Evolutionary conservation across 163 green algal genomes (phyloP), one percentile per base, ranked within the genome.

Genomic region (Chlorella variabilis): DNA sequence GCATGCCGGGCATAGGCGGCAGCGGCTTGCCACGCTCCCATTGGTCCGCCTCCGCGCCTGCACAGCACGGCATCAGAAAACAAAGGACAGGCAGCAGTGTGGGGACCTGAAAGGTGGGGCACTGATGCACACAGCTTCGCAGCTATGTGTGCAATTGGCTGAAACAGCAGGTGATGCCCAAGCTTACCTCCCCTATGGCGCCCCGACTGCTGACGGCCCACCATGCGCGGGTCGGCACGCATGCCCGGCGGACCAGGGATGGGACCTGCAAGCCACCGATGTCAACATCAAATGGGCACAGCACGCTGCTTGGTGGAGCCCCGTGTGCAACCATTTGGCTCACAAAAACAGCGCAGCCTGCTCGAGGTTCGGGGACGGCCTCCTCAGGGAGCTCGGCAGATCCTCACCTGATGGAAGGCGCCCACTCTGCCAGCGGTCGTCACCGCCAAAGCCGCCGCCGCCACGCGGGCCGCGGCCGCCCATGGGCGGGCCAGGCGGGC

Each of bases 11-110:
- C 73, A 82, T 87, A 49, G 68, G 85, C 34, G 86, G 84, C 42
- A 91, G 75, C 41, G 83, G 59, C 58, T 84, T 69, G 74, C 88
- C 88, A 25, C 89, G 80, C 80, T 83, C 73, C 86, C 90, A 93
- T 25, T 81, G 76, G 65, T 89, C 90, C 27, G 41, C 79, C 34
- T 93, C 89, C 17, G 63, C 69, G 59, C 87, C 84, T 58, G 51
- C 38, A 48, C 51, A 29, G 54, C 54, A 29, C 54, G 23, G 45
- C 6, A 15, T 54, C 18, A 62, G 9, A 5, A 5, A n/a, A 15
- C 15, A 62, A 15, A 27, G 23, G 23, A 9, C 9, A 9, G 54
- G 15, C 54, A 62, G 54, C 54, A 62, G 15, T 25, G 23, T n/a
- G 54, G 25, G 54, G 54, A n/a, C n/a, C n/a, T n/a, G n/a, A n/a